Conservation (phyloP, 768 basidiomycete species). For the Grammothele lineata region DNA sequence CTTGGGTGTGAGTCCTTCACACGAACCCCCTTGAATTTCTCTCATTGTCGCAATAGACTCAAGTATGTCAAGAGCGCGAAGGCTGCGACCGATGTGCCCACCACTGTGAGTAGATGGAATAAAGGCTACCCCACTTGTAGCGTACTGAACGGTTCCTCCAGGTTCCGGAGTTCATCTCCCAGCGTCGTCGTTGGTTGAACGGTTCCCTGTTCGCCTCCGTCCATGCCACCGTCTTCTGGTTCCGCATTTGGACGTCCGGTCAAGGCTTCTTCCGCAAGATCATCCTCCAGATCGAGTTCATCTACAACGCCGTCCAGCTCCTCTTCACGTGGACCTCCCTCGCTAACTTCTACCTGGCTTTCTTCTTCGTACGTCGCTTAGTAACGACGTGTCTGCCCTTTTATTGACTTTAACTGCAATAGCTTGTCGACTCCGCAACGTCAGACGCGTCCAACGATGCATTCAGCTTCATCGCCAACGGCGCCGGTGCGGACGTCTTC, state of each 20-base stretch:
- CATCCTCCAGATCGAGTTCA: conserved; percentile 77
- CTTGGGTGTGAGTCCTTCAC: conserved; percentile 61
- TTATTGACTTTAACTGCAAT: conserved; percentile 14
- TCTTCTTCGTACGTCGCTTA: conserved; percentile 78
- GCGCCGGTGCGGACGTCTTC: conserved; percentile 70
- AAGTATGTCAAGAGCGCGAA: conserved; percentile 93
- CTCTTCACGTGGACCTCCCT: conserved; percentile 93
- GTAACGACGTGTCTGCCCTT: conserved; percentile 27
- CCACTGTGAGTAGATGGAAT: too few species aligned
- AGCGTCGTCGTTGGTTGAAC: conserved; percentile 85
- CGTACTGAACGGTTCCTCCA: conserved; percentile 28
- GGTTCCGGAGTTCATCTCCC: conserved; percentile 94
- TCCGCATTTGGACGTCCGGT: conserved; percentile 87
- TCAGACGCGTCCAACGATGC: conserved; percentile 49
- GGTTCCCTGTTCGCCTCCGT: conserved; percentile 92
- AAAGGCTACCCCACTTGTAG: conserved; percentile 22
- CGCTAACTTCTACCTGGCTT: conserved; percentile 91
- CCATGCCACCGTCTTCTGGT: conserved; percentile 87
- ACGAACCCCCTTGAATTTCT: too few species aligned
- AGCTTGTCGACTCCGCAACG: conserved; percentile 83
- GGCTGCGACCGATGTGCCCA: conserved; percentile 94
- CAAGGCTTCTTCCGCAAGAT: conserved; percentile 85
- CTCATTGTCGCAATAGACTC: conserved; percentile 37
- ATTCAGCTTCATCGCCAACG: conserved; percentile 74
- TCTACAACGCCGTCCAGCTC: conserved; percentile 87